Evolutionary conservation across 768 basidiomycete genomes (phyloP).

Genomic region (Lactarius trivialis): DNA sequence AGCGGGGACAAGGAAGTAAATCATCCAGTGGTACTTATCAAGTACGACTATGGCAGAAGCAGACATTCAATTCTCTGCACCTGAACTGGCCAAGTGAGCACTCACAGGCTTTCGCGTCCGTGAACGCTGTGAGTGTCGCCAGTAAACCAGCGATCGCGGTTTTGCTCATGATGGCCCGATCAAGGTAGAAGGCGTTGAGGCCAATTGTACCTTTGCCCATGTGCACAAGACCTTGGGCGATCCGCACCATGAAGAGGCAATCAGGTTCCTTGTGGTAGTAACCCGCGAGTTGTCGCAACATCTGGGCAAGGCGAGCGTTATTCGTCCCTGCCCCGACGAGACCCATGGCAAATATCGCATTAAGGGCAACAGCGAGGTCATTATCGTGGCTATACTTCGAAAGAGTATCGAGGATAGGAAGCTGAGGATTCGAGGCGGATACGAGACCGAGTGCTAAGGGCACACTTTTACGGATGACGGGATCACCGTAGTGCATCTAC

Average conservation of each 20-base stretch:
- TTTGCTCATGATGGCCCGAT: slow-evolving; percentile 83
- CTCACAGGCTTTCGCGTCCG: slow-evolving; percentile 89
- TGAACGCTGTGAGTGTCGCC: slow-evolving; percentile 85
- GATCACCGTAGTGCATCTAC: slow-evolving; percentile 99
- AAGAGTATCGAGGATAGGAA: slow-evolving; percentile 90
- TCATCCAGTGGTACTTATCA: slow-evolving; percentile 97
- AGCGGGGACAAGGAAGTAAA: slow-evolving; percentile 90
- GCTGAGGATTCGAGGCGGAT: slow-evolving; percentile 92
- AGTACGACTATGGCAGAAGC: slow-evolving; percentile 59
- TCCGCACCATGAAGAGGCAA: slow-evolving; percentile 91
- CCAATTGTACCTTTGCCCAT: slow-evolving; percentile 99
- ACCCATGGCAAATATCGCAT: slow-evolving; percentile 98
- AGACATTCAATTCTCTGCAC: not conserved
- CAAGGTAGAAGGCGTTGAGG: slow-evolving; percentile 93
- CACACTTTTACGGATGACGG: slow-evolving; percentile 82
- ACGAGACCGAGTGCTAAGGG: slow-evolving; percentile 94
- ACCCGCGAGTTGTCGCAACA: slow-evolving; percentile 94
- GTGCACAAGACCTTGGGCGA: slow-evolving; percentile 95
- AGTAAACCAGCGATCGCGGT: slow-evolving; percentile 86
- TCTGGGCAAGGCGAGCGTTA: slow-evolving; percentile 94
- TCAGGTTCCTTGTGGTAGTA: slow-evolving; percentile 98
- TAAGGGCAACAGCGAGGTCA: slow-evolving; percentile 92
- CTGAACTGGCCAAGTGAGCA: slow-evolving; percentile 22
- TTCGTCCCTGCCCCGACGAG: slow-evolving; percentile 98
- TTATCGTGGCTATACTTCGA: slow-evolving; percentile 99